phyloP scores from a whole-genome alignment of 1,284 basidiomycete species.

The Ustilago trichophora region DNA sequence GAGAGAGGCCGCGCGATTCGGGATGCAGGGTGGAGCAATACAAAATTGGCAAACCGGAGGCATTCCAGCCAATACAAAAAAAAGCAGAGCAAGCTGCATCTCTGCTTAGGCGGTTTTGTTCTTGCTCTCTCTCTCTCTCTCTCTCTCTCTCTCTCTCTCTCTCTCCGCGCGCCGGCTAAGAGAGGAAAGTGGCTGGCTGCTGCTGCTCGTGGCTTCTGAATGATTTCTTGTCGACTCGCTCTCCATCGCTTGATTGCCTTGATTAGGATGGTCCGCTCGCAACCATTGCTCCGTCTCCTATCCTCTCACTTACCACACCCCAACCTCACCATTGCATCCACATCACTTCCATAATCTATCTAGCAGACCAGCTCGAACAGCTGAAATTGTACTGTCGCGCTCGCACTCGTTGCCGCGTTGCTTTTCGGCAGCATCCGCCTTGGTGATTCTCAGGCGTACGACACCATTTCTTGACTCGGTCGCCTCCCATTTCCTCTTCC shows the following conservation, averaged over 20 bases:
- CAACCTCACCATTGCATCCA: too few relatives aligned
- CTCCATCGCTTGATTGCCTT: background rate
- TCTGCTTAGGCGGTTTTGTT: too few relatives aligned
- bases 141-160: background rate
- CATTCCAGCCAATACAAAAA: background rate
- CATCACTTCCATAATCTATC: too few relatives aligned
- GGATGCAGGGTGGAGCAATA: conserved; percentile 18
- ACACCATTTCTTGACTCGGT: background rate
- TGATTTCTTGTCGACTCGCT: background rate
- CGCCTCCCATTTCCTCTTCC: background rate
- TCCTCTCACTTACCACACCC: too few relatives aligned
- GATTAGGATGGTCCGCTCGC: background rate
- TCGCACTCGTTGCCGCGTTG: background rate
- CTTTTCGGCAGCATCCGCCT: background rate
- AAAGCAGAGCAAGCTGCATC: conserved; percentile 5
- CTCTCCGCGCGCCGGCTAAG: too few relatives aligned
- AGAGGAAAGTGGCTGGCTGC: too few relatives aligned
- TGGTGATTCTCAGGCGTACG: background rate
- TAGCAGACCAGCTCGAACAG: background rate
- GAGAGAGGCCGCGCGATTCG: too few relatives aligned
- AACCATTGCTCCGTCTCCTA: background rate
- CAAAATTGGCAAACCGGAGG: background rate
- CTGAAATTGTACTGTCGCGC: too few relatives aligned
- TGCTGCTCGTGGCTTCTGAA: conserved; percentile 1
- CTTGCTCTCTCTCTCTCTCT: too few relatives aligned